Percentiles rank a stretch among this genome's conserved stretches.
Evolutionary conservation across 2,329 filamentous ascomycete species (phyloP).

Genomic region (Teratosphaeria nubilosa): DNA sequence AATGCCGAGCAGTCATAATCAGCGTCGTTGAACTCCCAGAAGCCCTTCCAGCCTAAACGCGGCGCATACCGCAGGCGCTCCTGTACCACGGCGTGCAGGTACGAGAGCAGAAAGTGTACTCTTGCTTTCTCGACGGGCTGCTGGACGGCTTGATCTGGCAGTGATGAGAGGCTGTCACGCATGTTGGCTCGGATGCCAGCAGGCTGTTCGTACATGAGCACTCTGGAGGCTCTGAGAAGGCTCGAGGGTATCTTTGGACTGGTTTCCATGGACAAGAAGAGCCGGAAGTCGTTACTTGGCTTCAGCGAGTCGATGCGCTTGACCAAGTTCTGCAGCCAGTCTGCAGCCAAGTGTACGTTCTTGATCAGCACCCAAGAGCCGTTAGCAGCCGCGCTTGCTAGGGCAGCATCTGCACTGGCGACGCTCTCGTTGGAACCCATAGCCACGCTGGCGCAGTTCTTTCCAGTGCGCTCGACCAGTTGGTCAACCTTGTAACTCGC

Average conservation of each 20-base stretch:
- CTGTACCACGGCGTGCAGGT: slow-evolving; percentile 91
- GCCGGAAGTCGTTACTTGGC: slow-evolving; percentile 80
- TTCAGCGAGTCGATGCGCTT: slow-evolving; percentile 95
- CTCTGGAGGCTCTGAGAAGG: slow-evolving; percentile 79
- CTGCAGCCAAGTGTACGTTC: slow-evolving; percentile 92
- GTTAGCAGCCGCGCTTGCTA: slow-evolving; percentile 80
- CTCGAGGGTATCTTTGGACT: slow-evolving; percentile 95
- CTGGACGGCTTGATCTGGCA: slow-evolving; percentile 50
- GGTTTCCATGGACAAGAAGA: slow-evolving; percentile 97
- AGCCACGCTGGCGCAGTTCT: slow-evolving; percentile 89
- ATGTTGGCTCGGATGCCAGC: slow-evolving; percentile 95
- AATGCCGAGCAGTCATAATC: slow-evolving; percentile 97
- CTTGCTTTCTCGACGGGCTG: slow-evolving; percentile 83
- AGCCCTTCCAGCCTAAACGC: slow-evolving; percentile 90
- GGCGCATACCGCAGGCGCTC: slow-evolving; percentile 91
- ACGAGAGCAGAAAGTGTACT: slow-evolving; percentile 82
- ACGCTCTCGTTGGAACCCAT: slow-evolving; percentile 97
- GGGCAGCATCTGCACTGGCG: slow-evolving; percentile 87
- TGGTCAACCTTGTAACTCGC: slow-evolving; percentile 98
- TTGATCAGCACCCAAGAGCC: slow-evolving; percentile 97
- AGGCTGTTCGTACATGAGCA: slow-evolving; percentile 96
- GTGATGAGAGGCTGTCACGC: slow-evolving; percentile 87
- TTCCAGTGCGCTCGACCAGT: slow-evolving; percentile 72
- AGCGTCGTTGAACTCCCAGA: slow-evolving; percentile 99
- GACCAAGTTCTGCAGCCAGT: slow-evolving; percentile 93